Evolutionary conservation across 2,329 filamentous ascomycete species (phyloP).

Genomic region (Diplocarpon mali): DNA sequence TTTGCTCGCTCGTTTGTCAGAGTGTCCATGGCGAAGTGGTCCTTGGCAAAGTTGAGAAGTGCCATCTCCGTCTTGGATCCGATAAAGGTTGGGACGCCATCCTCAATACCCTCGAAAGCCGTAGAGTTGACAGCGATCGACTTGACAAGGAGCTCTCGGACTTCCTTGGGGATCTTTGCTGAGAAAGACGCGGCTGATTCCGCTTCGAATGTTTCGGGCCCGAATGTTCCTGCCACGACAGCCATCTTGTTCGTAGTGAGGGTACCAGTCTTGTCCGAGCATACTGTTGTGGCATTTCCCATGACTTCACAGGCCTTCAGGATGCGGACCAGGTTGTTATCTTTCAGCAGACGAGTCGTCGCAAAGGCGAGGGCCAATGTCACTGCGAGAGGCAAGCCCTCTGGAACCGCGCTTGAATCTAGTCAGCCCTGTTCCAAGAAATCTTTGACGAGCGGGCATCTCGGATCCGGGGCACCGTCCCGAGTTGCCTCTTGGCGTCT

Average conservation of each 20-base stretch:
- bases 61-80: conserved; percentile 73
- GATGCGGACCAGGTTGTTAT: conserved; percentile 57
- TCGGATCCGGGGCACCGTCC: too few species aligned
- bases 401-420: conserved; percentile 35
- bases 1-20: conserved; percentile 54
- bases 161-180: conserved; percentile 3
- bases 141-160: conserved; percentile 12
- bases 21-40: conserved; percentile 52
- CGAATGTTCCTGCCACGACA: conserved; percentile 60
- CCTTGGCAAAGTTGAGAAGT: conserved; percentile 56
- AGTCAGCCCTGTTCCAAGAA: too few species aligned
- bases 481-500: too few species aligned
- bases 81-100: conserved; percentile 49
- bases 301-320: conserved; percentile 59
- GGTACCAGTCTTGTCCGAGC: conserved; percentile 70
- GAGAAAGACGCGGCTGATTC: conserved; percentile 7
- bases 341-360: conserved; percentile 55
- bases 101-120: conserved; percentile 53
- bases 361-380: conserved; percentile 58
- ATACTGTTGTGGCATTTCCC: conserved; percentile 64
- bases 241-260: conserved; percentile 68
- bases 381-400: conserved; percentile 55
- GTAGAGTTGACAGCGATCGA: conserved; percentile 60
- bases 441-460: too few species aligned
- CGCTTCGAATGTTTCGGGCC: conserved; percentile 31